Conservation (phyloP, 1,284 basidiomycete genomes). For the Trichosporon inkin region DNA sequence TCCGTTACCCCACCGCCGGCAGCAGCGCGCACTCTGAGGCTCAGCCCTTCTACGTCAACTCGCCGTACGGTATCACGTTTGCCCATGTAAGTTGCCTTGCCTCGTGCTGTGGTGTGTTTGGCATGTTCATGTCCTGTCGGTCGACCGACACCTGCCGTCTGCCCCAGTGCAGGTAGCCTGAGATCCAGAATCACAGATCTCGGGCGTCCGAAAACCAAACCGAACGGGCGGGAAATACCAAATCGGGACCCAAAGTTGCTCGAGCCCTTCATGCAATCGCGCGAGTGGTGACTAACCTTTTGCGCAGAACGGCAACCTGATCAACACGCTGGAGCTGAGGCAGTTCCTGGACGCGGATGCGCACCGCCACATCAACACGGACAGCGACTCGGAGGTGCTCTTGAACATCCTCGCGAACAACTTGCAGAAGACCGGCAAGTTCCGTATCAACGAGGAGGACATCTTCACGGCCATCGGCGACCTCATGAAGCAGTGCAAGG, state of each 20-base stretch:
- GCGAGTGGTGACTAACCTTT: not conserved
- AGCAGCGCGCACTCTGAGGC: slow-evolving; percentile 97
- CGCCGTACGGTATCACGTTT: slow-evolving; percentile 89
- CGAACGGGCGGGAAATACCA: not conserved
- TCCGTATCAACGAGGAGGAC: slow-evolving; percentile 98
- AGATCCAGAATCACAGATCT: not conserved
- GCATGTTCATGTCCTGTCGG: not conserved
- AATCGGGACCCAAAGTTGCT: not conserved
- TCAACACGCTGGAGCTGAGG: slow-evolving; percentile 82
- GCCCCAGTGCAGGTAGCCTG: not conserved
- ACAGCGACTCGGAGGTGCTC: slow-evolving; percentile 94
- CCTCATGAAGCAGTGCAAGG: slow-evolving; percentile 82
- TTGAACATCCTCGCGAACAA: slow-evolving; percentile 98
- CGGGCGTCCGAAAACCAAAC: not conserved
- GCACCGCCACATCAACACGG: slow-evolving; percentile 98
- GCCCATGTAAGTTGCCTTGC: slow-evolving; percentile 69
- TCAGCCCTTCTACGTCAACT: slow-evolving; percentile 99
- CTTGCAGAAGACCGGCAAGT: slow-evolving; percentile 96
- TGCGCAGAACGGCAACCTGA: slow-evolving; percentile 90
- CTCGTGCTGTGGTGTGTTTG: not conserved
- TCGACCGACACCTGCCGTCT: not conserved
- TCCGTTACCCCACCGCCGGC: slow-evolving; percentile 95
- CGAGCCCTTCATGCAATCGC: not conserved
- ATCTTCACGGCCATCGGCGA: slow-evolving; percentile 91
- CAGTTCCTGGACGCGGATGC: slow-evolving; percentile 94